Base-by-base conservation (phyloP, 352 stramenopile species). In the Blastocystis hominis region DNA sequence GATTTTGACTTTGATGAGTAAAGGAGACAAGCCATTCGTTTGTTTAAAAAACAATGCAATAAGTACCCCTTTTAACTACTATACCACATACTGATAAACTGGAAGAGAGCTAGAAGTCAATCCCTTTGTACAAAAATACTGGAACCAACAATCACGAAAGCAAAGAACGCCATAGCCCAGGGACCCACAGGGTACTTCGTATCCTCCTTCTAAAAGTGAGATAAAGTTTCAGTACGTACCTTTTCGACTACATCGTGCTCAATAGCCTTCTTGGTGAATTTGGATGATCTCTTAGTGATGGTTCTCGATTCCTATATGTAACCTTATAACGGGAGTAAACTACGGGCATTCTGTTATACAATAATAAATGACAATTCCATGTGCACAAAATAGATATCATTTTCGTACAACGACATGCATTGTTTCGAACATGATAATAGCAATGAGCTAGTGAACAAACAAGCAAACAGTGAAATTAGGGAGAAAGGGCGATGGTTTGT, bases 1-100 rank as follows among this genome's bases (percentile, higher is more conserved):
- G 20, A 72, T 6, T 38, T 38, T 7, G 17, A 46, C 62, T 38
- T 46, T 72, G 62, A 72, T 44, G 62, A 72, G 30, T 13, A 13
- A 13, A 20, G n/a, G 10, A n/a, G 13, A 13, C 10, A 59, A 59
- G 13, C 13, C 13, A n/a, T 59, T 13, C 13, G 2, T 13, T 59
- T 59, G 50, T 59, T 55, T 54, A 34, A 56, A 77, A 77, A 30
- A 77, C 53, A 77, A 77, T 20, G 34, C 66, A 61, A 40, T 3
- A 56, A 77, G 55, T n/a, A 77, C 55, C 17, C n/a, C 50, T 56
- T 38, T 36, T 77, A 55, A 61, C 66, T 53, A 42, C 72, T 84
- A 53, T 66, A 84, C 72, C 72, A 84, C 72, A 84, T 66, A 34
- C 72, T 84, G 38, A 84, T 66, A 53, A 84, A 84, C 72, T 84